phyloP scores from a whole-genome alignment of 2,329 filamentous ascomycete species.

The Chalaropsis thielavioides region DNA sequence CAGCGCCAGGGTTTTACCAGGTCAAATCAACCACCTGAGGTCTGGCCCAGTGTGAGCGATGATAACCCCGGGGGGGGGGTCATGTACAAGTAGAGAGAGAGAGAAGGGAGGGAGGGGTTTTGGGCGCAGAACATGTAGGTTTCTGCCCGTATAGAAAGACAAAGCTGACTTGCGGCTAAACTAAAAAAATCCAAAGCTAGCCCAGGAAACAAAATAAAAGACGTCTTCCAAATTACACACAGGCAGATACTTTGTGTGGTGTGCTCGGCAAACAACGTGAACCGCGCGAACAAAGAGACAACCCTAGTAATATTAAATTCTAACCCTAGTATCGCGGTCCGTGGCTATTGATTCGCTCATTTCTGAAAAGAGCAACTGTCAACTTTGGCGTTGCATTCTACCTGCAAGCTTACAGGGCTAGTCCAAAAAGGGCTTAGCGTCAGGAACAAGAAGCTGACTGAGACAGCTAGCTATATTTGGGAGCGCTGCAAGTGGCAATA shows the following conservation, averaged over 20 bases:
- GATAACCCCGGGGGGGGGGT: background rate
- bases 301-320: too few species aligned
- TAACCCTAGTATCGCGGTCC: too few species aligned
- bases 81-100: background rate
- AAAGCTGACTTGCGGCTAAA: too few species aligned
- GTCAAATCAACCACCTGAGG: slow-evolving; percentile 25
- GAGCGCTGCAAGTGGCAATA: background rate
- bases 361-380: background rate
- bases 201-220: too few species aligned
- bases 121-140: background rate
- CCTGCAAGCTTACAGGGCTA: background rate
- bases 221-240: too few species aligned
- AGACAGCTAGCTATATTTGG: slow-evolving; percentile 3
- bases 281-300: too few species aligned
- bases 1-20: slow-evolving; percentile 70
- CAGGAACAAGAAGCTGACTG: slow-evolving; percentile 16
- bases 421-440: slow-evolving; percentile 12
- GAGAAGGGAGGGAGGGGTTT: background rate
- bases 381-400: background rate
- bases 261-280: too few species aligned
- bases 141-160: too few species aligned
- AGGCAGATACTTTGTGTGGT: too few species aligned
- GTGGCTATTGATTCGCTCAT: background rate
- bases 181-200: too few species aligned
- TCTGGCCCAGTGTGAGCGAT: slow-evolving; percentile 10